Base-by-base conservation (phyloP, 257 asterid genomes). In the Forsythia viridissima region DNA sequence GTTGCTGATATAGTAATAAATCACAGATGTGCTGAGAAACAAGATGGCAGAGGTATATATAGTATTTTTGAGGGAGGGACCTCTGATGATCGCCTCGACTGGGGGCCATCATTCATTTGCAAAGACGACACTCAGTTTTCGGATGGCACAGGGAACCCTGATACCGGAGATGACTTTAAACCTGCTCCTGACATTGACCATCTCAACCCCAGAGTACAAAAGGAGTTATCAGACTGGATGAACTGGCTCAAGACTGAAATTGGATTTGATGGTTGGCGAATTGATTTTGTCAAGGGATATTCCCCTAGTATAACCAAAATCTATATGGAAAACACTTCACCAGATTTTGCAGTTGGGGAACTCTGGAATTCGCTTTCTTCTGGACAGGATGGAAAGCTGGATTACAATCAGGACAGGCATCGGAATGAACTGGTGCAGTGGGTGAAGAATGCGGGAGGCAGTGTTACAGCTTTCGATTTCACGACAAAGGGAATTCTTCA, bases 291-390 rank as follows among this genome's bases (percentile, higher is more conserved):
- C 13, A 84, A 46, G 80, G 99, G 99, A 2, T 94, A 89, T 76
- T 78, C 97, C 3, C 83, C 91, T 0, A 39, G 74, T 61, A 76
- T 94, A 59, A 85, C 90, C 59, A 88, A 87, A 71, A 73, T 87
- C 6, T 93, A 94, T 80, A 88, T 93, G 94, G 73, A 67, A 2
- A 90, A 89, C 44, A 89, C 87, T 1, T 44, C 57, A 0, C 97
- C 98, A 3, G 87, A 85, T n/a, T 93, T 94, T 34, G 97, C 98
- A 0, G 98, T 94, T 3, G 99, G 98, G 36, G 98, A 94, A 68
- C 46, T 81, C 0, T 92, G 97, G 98, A 78, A 81, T 44, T 2
- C 76, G 0, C 78, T 89, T 0, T 76, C 88, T 0, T 80, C 82
- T 18, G 91, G 71, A 1, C 61, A 43, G 70, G 91, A 80, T 37